These are phyloP conservation scores for Psidium guajava DNA, from an alignment of 345 rosid genomes.

Conservation along the genomic window DNA sequence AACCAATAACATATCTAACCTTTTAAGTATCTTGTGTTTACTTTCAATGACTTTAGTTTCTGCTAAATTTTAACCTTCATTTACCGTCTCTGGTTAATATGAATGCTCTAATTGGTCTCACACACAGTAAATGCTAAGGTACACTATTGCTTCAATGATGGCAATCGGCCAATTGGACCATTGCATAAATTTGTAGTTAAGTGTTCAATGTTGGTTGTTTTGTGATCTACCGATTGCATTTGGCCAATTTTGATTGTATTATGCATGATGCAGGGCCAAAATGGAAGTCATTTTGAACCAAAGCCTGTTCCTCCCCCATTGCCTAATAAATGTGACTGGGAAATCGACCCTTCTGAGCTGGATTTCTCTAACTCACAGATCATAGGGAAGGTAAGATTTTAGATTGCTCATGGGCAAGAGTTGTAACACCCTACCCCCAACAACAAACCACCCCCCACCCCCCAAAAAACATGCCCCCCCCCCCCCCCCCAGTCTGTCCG, in stretches of 20 bases:
- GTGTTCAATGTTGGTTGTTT: neutral
- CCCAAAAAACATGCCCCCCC: too few relatives aligned
- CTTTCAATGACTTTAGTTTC: neutral
- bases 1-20: neutral
- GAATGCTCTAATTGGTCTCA: neutral
- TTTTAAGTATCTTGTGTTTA: neutral
- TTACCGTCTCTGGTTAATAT: neutral
- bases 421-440: neutral
- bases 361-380: conserved; percentile 68
- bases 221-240: neutral
- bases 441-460: too few relatives aligned
- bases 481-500: neutral
- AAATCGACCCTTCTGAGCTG: conserved; percentile 90
- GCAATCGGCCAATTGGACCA: neutral
- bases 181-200: neutral
- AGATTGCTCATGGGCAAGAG: neutral
- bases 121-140: neutral
- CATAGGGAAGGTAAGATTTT: conserved; percentile 74
- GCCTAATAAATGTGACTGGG: conserved; percentile 99
- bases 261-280: conserved; percentile 70
- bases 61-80: neutral
- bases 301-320: conserved; percentile 91
- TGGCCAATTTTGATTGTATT: neutral
- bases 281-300: conserved; percentile 95
- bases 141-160: neutral